Evolutionary conservation across 805 yeast species (phyloP).

Genomic region (Wickerhamiella azyma): DNA sequence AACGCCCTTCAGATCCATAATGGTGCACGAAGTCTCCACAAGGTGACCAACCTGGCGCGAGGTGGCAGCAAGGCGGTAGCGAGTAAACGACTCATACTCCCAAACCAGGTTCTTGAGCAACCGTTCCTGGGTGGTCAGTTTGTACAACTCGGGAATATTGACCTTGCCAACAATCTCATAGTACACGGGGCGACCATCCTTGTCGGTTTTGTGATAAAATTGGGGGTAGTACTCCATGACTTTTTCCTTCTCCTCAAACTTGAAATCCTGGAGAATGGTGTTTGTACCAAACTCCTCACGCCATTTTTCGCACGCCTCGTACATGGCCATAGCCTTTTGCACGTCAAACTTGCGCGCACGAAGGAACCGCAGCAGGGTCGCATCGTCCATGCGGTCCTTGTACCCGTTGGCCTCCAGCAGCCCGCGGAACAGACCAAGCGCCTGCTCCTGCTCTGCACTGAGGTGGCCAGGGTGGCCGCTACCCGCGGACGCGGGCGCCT

Average conservation of each 20-base stretch:
- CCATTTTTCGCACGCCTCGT: conserved; percentile 79
- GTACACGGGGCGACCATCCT: conserved; percentile 93
- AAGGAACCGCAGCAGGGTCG: conserved; percentile 66
- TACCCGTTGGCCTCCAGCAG: conserved; percentile 51
- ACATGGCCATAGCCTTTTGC: conserved; percentile 68
- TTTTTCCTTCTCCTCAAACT: conserved; percentile 80
- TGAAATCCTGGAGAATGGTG: conserved; percentile 74
- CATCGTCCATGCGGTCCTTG: conserved; percentile 72
- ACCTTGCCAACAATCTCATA: conserved; percentile 88
- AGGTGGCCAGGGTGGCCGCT: conserved; percentile 76
- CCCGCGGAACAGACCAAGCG: conserved; percentile 44
- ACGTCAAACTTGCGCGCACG: conserved; percentile 93
- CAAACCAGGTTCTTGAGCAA: conserved; percentile 92
- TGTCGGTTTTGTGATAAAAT: conserved; percentile 93
- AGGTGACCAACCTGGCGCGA: conserved; percentile 66
- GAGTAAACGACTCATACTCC: conserved; percentile 90
- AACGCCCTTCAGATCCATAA: conserved; percentile 88
- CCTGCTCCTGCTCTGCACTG: conserved; percentile 50
- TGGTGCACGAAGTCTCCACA: conserved; percentile 93
- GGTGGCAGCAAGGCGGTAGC: conserved; percentile 82
- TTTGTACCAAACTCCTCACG: conserved; percentile 75
- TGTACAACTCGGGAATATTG: conserved; percentile 79
- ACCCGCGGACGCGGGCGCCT: conserved; percentile 43
- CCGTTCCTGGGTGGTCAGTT: conserved; percentile 87
- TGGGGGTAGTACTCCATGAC: conserved; percentile 90